Base-by-base conservation (phyloP, 257 asterid species). In the Lycium barbarum region DNA sequence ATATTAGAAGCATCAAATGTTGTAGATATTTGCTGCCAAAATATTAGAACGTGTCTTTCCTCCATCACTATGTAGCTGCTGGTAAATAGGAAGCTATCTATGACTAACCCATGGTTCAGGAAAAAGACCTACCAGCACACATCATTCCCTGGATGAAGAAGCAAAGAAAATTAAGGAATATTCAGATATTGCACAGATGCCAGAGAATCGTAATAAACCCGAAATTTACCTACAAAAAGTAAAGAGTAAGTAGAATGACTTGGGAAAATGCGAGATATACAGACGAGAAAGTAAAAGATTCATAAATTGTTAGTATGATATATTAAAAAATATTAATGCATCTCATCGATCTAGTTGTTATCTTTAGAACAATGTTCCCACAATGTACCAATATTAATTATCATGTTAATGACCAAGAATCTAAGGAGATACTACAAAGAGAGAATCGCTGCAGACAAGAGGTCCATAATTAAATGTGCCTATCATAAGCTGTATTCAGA, bases 101-200 rank as follows among this genome's bases (percentile, higher is more conserved):
- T 76, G 82, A 73, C 12, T 11, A 20, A 73, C n/a, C 62, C 81
- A 17, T 22, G 81, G 2, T 18, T 26, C 45, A 2, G 81, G 3
- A 49, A 74, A 45, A 47, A 47, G 45, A 51, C 62, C 63, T 0
- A 76, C 45, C n/a, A 74, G n/a, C 81, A 76, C 81, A 76, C 62
- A 76, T 76, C 65, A 76, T 26, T 76, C 33, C 82, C 82, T 78
- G 65, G 47, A 78, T 53, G 65, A 22, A 78, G 10, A 0, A 78
- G 65, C 82, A 78, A 53, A 51, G 49, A 15, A 26, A 51, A 78
- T 26, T 14, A 51, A 78, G 47, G 65, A 58, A 58, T 22, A 12
- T 26, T 53, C 33, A 4, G 82, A 53, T 53, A 0, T 53, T 53
- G 65, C 47, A 13, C 14, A 26, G 63, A 76, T 22, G 15, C 82